Evolutionary conservation across 2,329 filamentous ascomycete genomes (phyloP).

Genomic region (Tolypocladium tundrense): DNA sequence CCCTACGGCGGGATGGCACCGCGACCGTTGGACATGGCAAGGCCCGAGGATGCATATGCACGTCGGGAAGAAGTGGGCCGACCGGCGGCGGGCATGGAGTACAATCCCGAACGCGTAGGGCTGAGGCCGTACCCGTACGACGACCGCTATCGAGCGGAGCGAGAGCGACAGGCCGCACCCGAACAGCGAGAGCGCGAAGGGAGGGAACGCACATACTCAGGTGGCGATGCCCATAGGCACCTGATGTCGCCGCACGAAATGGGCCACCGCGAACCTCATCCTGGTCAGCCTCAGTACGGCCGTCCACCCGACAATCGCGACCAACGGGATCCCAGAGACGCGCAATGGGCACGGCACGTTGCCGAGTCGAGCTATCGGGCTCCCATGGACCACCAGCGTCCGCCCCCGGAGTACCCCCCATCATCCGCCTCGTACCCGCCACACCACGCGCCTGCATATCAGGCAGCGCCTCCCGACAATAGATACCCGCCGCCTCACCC

Average conservation of each 20-base stretch:
- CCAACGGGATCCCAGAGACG: constrained; percentile 20
- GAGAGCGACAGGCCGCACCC: constrained; percentile 34
- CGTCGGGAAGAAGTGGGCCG: constrained; percentile 38
- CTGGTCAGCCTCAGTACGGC: constrained; percentile 34
- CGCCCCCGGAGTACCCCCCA: constrained; percentile 37
- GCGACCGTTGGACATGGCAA: constrained; percentile 35
- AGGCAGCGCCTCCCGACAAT: constrained; percentile 17
- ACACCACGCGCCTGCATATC: constrained; percentile 19
- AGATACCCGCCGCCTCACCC: constrained; percentile 21
- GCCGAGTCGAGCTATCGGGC: constrained; percentile 22
- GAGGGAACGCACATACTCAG: constrained; percentile 38
- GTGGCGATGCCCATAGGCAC: constrained; percentile 33
- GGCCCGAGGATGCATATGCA: constrained; percentile 32
- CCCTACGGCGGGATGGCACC: constrained; percentile 33
- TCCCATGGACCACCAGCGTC: constrained; percentile 29
- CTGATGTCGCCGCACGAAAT: constrained; percentile 25
- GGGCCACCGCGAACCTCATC: constrained; percentile 33
- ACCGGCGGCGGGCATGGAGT: constrained; percentile 30
- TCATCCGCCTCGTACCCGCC: constrained; percentile 26
- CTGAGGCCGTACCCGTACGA: constrained; percentile 37
- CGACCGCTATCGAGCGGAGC: constrained; percentile 40
- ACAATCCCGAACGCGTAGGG: constrained; percentile 40
- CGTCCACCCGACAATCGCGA: constrained; percentile 32
- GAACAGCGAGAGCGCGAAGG: constrained; percentile 33
- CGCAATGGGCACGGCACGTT: constrained; percentile 21